A percentile compares a stretch with the other conserved stretches of the same genome.
Evolutionary conservation across 139 green algal genomes (phyloP).

Genomic region (Pleodorina starrii): DNA sequence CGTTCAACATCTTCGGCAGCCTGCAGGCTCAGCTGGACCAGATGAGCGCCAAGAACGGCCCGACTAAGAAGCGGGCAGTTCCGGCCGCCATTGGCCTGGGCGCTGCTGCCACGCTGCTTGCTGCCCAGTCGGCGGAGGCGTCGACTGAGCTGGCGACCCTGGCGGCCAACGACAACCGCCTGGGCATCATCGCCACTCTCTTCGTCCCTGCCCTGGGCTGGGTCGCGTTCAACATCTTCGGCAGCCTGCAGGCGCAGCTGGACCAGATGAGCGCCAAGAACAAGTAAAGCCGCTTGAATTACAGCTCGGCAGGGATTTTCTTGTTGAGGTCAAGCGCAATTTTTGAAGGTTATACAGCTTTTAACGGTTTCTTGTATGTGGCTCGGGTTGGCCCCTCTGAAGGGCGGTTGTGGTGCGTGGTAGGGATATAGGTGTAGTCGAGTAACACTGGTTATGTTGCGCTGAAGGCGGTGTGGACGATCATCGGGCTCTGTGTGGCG

Average conservation of each 20-base stretch:
- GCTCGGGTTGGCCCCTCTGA: neutral
- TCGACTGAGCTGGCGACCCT: slow-evolving; percentile 76
- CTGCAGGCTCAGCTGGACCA: slow-evolving; percentile 75
- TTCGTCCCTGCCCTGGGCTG: slow-evolving; percentile 79
- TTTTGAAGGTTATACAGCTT: neutral
- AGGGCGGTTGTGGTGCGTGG: neutral
- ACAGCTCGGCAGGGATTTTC: neutral
- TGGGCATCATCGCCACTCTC: slow-evolving; percentile 61
- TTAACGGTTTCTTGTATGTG: neutral
- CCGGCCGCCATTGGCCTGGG: slow-evolving; percentile 58
- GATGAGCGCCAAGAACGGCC: slow-evolving; percentile 65
- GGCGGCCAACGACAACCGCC: slow-evolving; percentile 72
- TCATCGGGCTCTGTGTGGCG: too few relatives aligned
- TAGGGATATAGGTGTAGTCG: neutral
- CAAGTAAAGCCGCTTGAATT: slow-evolving; percentile 23
- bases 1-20: slow-evolving; percentile 82
- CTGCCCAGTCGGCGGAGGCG: slow-evolving; percentile 61
- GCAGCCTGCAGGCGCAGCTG: slow-evolving; percentile 75
- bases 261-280: slow-evolving; percentile 61
- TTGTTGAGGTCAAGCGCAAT: neutral
- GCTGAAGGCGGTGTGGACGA: too few relatives aligned
- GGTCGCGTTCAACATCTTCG: slow-evolving; percentile 85
- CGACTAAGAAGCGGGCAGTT: neutral
- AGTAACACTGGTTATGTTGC: too few relatives aligned
- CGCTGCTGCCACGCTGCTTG: slow-evolving; percentile 63